Percentiles rank a stretch among this genome's conserved stretches.
phyloP scores from a whole-genome alignment of 2,329 filamentous ascomycete species.

The Colletotrichum sp. region DNA sequence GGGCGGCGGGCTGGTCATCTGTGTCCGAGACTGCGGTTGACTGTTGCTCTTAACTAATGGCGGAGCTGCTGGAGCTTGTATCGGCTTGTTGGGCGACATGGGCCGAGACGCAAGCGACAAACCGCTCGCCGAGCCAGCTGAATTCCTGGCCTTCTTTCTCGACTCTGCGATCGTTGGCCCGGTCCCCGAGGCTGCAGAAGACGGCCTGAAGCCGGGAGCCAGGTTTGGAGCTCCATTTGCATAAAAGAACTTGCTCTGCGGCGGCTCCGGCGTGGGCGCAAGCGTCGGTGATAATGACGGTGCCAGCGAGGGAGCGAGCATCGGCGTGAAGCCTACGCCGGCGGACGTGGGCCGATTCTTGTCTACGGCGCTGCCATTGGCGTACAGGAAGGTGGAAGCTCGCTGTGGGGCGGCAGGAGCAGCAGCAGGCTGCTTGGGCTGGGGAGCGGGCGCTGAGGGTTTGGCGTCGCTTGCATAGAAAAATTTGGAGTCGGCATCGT shows the following conservation, averaged over 20 bases:
- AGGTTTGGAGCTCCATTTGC: conserved; percentile 68
- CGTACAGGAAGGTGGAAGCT: conserved; percentile 60
- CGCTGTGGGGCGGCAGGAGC: conserved; percentile 46
- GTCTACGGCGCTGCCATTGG: conserved; percentile 53
- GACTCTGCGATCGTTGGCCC: conserved; percentile 51
- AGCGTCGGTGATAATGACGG: conserved; percentile 38
- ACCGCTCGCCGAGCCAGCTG: conserved; percentile 20
- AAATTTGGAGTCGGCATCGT: conserved; percentile 70
- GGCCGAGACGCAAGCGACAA: conserved; percentile 44
- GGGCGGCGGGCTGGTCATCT: conserved; percentile 40
- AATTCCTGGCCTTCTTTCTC: conserved; percentile 41
- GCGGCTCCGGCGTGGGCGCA: conserved; percentile 40
- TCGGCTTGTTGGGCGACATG: conserved; percentile 55
- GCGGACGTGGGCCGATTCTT: conserved; percentile 35
- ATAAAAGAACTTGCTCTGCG: conserved; percentile 75
- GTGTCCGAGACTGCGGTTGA: conserved; percentile 30
- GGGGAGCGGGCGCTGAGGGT: conserved; percentile 6
- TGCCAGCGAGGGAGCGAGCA: conserved; percentile 28
- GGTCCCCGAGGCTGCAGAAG: conserved; percentile 40
- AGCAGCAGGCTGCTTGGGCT: conserved; percentile 10
- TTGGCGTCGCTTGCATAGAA: conserved; percentile 88
- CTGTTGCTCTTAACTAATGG: conserved; percentile 20
- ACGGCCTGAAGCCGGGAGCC: conserved; percentile 38
- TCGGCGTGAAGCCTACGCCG: conserved; percentile 20
- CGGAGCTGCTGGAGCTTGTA: conserved; percentile 14